Evolutionary conservation across 116 monocot genomes (phyloP), one percentile per base, ranked within the genome.

Genomic region (Trichopus zeylanicus): DNA sequence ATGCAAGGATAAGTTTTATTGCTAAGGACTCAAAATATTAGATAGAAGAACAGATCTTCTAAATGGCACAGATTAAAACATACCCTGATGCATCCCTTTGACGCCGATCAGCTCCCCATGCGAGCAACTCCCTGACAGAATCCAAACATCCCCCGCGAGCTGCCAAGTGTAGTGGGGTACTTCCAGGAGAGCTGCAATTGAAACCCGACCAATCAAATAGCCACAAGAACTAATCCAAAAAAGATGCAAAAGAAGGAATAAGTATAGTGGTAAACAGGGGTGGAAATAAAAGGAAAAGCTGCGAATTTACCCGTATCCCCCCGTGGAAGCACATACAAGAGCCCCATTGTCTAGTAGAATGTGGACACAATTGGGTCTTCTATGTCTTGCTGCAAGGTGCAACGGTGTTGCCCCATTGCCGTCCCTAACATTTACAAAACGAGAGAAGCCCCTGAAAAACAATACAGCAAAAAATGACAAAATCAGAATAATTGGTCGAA

Each of bases 61-160:
- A 57, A 20, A 51, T n/a, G 27, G 28, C 28, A 27, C 8, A 13
- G 15, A 53, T 11, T 10, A 12, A 28, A 0, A 31, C 51, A 53
- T 37, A 95, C 95, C 90, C 95, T 60, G 79, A 68, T 31, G 84
- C 69, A 71, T 90, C 95, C 51, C 74, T 78, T 48, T 81, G 81
- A 56, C 81, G 83, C n/a, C 95, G 78, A 75, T 95, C 86, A 29
- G 87, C 95, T 21, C 95, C 95, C 95, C 90, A 90, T 26, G 90
- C 81, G 2, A 95, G 87, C 73, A 90, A 74, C 51, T 83, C 72
- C 13, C 95, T 74, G 35, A 95, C 68, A 56, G 77, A 90, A 29
- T 90, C 90, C 67, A 95, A 48, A 62, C 69, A 83, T 27, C 95
- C 95, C 8, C 84, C 74, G 1, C 76, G 86, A 48, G 95, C 90